A percentile compares a stretch with the other conserved stretches of the same genome.
phyloP scores from a whole-genome alignment of 177 flowering plant genomes.

The Viscum album region DNA sequence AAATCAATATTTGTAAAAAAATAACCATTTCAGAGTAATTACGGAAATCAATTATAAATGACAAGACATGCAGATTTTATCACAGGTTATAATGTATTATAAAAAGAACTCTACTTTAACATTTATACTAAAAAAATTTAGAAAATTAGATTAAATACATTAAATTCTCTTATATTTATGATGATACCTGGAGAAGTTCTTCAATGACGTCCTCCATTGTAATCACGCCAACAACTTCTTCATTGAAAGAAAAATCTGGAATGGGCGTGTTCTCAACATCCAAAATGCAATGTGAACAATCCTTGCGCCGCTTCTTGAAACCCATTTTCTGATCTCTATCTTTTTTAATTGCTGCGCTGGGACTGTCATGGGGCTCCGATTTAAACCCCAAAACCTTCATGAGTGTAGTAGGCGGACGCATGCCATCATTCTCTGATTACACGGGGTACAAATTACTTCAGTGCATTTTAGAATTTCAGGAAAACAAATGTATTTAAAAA shows the following conservation, averaged over 20 bases:
- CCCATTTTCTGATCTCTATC: slow-evolving; percentile 38
- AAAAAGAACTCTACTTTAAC: too few species aligned
- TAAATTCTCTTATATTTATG: too few species aligned
- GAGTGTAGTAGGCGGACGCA: slow-evolving; percentile 4
- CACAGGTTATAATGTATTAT: too few species aligned
- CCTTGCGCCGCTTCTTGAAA: slow-evolving; percentile 63
- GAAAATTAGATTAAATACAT: too few species aligned
- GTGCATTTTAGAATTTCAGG: not conserved
- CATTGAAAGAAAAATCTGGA: slow-evolving; percentile 53
- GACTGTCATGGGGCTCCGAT: slow-evolving; percentile 24
- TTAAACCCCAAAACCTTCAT: slow-evolving; percentile 18
- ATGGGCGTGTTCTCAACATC: slow-evolving; percentile 59
- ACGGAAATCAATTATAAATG: too few species aligned
- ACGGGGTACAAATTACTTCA: not conserved
- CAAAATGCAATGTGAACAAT: slow-evolving; percentile 71
- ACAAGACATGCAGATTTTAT: too few species aligned
- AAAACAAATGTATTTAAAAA: not conserved
- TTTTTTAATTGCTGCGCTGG: slow-evolving; percentile 17
- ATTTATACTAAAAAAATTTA: too few species aligned
- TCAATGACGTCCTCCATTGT: slow-evolving; percentile 97
- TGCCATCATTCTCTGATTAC: slow-evolving; percentile 15
- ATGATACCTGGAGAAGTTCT: slow-evolving; percentile 85
- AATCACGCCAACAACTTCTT: slow-evolving; percentile 80
- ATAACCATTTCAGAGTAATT: too few species aligned
- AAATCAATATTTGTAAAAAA: not conserved